Percentiles rank a stretch among this genome's conserved stretches.
phyloP scores from a whole-genome alignment of 164 flowering plant genomes.

The Vitis labrusca region DNA sequence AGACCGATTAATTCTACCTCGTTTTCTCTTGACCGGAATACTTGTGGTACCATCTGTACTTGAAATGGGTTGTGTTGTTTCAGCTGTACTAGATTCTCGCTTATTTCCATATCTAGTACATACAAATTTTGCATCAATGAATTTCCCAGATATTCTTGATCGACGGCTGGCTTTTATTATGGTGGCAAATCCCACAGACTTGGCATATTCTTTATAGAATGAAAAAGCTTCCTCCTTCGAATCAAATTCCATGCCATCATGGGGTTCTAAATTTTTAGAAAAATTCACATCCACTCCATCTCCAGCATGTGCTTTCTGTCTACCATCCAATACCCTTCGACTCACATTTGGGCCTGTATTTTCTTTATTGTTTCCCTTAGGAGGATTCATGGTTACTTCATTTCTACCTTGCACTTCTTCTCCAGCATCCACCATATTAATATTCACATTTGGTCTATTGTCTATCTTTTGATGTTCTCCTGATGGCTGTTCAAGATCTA shows the following conservation, averaged over 20 bases:
- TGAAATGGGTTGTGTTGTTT: conserved; percentile 12
- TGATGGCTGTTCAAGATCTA: conserved; percentile 29
- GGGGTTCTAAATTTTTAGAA: conserved; percentile 21
- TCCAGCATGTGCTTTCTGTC: conserved; percentile 4
- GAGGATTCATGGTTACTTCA: conserved; percentile 5
- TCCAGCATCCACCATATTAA: conserved; percentile 5
- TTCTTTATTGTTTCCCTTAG: conserved; percentile 1
- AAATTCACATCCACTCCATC: conserved; percentile 18
- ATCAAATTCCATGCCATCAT: conserved; percentile 41
- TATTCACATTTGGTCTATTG: conserved; percentile 7
- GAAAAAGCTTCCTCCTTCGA: conserved; percentile 41
- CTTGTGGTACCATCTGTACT: conserved; percentile 4
- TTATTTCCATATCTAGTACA: conserved; percentile 41
- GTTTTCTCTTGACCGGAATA: conserved; percentile 22
- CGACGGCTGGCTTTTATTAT: conserved; percentile 36
- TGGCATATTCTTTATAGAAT: conserved; percentile 41
- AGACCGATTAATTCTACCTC: conserved; percentile 26
- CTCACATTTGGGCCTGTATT: conserved; percentile 12
- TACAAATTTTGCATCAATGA: conserved; percentile 43
- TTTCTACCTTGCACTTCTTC: conserved; percentile 5
- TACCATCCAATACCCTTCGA: background rate
- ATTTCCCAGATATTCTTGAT: conserved; percentile 35
- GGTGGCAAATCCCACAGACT: conserved; percentile 32
- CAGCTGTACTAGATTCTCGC: conserved; percentile 15
- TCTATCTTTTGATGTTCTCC: conserved; percentile 14